Evolutionary conservation across 106 monocot species (phyloP).

Genomic region (Dendrobium officinale): DNA sequence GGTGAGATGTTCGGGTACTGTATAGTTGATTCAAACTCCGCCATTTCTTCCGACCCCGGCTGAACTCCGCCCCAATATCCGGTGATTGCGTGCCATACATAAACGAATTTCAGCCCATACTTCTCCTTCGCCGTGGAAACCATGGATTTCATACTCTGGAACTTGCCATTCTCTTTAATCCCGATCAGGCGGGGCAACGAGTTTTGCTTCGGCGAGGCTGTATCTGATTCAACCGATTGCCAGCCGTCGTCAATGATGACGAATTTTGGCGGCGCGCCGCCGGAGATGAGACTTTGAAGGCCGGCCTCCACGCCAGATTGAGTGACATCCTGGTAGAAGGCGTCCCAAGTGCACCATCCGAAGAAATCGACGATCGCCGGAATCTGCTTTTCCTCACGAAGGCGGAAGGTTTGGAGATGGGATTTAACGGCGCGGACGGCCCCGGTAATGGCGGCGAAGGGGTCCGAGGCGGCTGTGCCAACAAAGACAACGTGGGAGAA

Average conservation of each 20-base stretch:
- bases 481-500: constrained; percentile 57
- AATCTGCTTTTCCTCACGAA: constrained; percentile 51
- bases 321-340: constrained; percentile 84
- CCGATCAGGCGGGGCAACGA: constrained; percentile 56
- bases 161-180: constrained; percentile 81
- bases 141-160: constrained; percentile 60
- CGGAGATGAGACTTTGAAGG: constrained; percentile 40
- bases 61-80: constrained; percentile 96
- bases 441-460: constrained; percentile 68
- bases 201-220: not conserved
- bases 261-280: constrained; percentile 70
- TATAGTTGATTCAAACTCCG: constrained; percentile 44
- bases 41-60: constrained; percentile 48
- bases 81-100: constrained; percentile 88
- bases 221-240: constrained; percentile 60
- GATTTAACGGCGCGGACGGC: constrained; percentile 56
- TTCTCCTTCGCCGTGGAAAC: constrained; percentile 61
- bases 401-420: constrained; percentile 63
- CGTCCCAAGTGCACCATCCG: constrained; percentile 99
- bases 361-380: constrained; percentile 77
- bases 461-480: constrained; percentile 54
- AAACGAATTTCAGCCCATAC: constrained; percentile 74
- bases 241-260: constrained; percentile 98
- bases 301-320: constrained; percentile 87
- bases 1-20: constrained; percentile 69